phyloP scores from a whole-genome alignment of 768 basidiomycete genomes.

The Mycena polygramma region DNA sequence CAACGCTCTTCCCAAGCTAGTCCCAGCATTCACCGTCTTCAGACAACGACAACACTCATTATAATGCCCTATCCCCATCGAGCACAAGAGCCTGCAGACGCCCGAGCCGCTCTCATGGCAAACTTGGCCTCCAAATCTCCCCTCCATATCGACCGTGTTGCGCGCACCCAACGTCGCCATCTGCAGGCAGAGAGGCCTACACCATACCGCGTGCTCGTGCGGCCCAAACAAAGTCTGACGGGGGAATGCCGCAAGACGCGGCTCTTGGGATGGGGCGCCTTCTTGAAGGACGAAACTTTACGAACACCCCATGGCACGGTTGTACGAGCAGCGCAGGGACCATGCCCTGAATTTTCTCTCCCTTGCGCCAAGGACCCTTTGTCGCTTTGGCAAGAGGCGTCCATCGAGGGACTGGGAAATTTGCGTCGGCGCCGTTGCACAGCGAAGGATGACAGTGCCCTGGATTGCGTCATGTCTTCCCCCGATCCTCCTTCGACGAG shows the following conservation, averaged over 20 bases:
- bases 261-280: conserved; percentile 24
- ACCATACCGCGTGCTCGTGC: conserved; percentile 4
- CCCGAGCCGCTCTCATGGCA: conserved; percentile 30
- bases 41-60: not conserved
- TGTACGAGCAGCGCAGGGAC: conserved; percentile 7
- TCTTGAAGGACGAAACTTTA: conserved; percentile 30
- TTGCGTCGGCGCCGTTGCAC: not conserved
- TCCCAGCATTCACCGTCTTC: not conserved
- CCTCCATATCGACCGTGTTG: not conserved
- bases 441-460: not conserved
- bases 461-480: not conserved
- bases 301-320: conserved; percentile 12
- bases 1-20: not conserved
- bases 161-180: conserved; percentile 12
- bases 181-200: conserved; percentile 27
- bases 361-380: not conserved
- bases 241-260: conserved; percentile 19
- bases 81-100: conserved; percentile 23
- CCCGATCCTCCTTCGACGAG: not conserved
- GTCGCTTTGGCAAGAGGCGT: not conserved
- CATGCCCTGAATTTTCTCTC: conserved; percentile 1
- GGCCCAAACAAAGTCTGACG: not conserved
- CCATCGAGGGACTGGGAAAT: not conserved
- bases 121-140: conserved; percentile 4
- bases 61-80: conserved; percentile 23